Percentiles rank a stretch among this genome's conserved stretches.
Evolutionary conservation across 805 yeast species (phyloP).

Genomic region (Metschnikowia hibisci): DNA sequence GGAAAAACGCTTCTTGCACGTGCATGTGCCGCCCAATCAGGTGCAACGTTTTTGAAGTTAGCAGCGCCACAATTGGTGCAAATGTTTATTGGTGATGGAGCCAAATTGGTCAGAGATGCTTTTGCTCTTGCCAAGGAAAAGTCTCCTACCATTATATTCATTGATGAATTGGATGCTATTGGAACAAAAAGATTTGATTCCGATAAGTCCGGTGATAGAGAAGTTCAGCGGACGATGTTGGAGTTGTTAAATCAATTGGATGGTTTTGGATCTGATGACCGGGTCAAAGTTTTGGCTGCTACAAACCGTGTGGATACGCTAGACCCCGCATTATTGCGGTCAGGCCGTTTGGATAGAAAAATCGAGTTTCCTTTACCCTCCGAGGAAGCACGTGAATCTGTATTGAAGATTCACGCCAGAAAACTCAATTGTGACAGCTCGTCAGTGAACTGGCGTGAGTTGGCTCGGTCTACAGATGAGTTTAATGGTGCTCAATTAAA

Average conservation of each 20-base stretch:
- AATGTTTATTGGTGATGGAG: conserved; percentile 23
- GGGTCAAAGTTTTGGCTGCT: conserved; percentile 43
- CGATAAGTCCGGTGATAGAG: conserved; percentile 21
- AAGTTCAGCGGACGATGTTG: conserved; percentile 22
- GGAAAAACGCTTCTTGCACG: conserved; percentile 22
- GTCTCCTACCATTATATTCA: conserved; percentile 22
- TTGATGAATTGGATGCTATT: conserved; percentile 22
- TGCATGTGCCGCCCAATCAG: conserved; percentile 21
- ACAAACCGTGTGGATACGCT: conserved; percentile 21
- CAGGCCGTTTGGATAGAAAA: conserved; percentile 22
- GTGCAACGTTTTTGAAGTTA: conserved; percentile 21
- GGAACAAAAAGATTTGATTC: conserved; percentile 22
- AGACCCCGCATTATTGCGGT: conserved; percentile 22
- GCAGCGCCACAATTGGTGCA: conserved; percentile 23
- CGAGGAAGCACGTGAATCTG: conserved; percentile 96
- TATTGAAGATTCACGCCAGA: conserved; percentile 94
- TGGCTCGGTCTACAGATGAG: conserved; percentile 97
- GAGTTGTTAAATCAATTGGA: conserved; percentile 22
- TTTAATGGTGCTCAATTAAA: conserved; percentile 98
- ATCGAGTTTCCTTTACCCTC: conserved; percentile 93
- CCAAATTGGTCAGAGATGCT: conserved; percentile 22
- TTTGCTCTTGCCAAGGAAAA: conserved; percentile 22
- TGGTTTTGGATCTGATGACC: conserved; percentile 20
- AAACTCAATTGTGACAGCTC: conserved; percentile 87
- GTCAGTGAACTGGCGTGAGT: conserved; percentile 94